phyloP scores from a whole-genome alignment of 495 filamentous ascomycete genomes.

The Aspergillus nanangensis region DNA sequence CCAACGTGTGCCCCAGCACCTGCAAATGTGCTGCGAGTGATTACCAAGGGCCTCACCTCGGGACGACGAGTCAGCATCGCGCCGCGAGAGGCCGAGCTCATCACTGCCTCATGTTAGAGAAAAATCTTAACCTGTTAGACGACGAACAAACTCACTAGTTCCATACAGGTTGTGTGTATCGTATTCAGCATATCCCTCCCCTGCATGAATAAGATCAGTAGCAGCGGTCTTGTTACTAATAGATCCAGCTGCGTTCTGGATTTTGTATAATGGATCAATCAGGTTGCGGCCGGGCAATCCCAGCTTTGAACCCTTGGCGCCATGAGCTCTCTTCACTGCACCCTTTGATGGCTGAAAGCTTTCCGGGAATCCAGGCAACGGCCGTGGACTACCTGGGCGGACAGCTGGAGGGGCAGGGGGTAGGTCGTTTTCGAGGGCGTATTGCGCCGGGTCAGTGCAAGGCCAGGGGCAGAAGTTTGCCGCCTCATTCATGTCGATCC shows the following conservation, averaged over 20 bases:
- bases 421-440: conserved; percentile 48
- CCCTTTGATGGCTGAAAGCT: conserved; percentile 59
- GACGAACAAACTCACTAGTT: conserved; percentile 44
- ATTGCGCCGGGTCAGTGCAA: conserved; percentile 57
- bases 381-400: conserved; percentile 50
- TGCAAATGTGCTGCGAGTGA: conserved; percentile 80
- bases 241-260: conserved; percentile 66
- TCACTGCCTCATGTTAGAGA: conserved; percentile 48
- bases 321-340: conserved; percentile 6
- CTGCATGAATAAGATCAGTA: conserved; percentile 70
- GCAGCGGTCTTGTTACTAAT: conserved; percentile 70
- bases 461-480: conserved; percentile 70
- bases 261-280: conserved; percentile 67
- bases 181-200: conserved; percentile 63
- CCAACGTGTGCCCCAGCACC: conserved; percentile 75
- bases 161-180: conserved; percentile 87
- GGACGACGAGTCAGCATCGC: conserved; percentile 72
- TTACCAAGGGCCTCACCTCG: conserved; percentile 64
- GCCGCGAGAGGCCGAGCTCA: conserved; percentile 60
- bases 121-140: background rate
- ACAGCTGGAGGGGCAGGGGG: conserved; percentile 66
- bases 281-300: conserved; percentile 64
- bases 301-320: conserved; percentile 23
- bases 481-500: conserved; percentile 88
- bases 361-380: conserved; percentile 66